phyloP scores from a whole-genome alignment of 2,329 filamentous ascomycete genomes.

The Neopestalotiopsis clavispora region DNA sequence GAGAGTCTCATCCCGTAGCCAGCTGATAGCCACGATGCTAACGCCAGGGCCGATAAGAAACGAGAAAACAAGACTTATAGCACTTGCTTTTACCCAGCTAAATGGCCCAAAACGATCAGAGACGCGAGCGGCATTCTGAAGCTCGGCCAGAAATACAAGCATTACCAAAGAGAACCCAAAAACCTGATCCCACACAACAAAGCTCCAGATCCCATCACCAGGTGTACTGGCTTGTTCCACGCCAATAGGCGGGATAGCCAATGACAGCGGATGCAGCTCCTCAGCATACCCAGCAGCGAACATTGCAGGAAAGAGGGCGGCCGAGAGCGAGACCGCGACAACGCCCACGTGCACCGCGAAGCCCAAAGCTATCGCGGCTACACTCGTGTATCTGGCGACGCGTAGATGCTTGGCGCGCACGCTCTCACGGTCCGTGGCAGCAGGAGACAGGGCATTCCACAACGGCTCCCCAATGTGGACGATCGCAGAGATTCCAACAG shows the following conservation, averaged over 20 bases:
- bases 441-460: background rate
- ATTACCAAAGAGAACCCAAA: constrained; percentile 4
- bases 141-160: constrained; percentile 6
- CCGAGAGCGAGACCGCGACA: constrained; percentile 10
- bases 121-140: constrained; percentile 1
- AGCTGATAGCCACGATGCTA: constrained; percentile 4
- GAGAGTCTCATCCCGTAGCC: constrained; percentile 11
- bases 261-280: constrained; percentile 3
- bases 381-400: background rate
- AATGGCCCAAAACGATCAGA: background rate
- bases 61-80: background rate
- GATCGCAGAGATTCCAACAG: background rate
- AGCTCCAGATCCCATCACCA: constrained; percentile 12
- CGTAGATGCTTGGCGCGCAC: background rate
- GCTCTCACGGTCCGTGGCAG: background rate
- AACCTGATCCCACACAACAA: constrained; percentile 17
- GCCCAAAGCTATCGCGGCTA: background rate
- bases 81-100: background rate
- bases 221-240: constrained; percentile 4
- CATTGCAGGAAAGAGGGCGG: constrained; percentile 13
- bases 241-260: constrained; percentile 6
- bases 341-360: constrained; percentile 8
- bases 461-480: background rate
- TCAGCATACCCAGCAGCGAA: background rate
- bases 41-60: constrained; percentile 1